Evolutionary conservation across 768 basidiomycete genomes (phyloP), one percentile per base, ranked within the genome.

Genomic region (Phanerochaete carnosa): DNA sequence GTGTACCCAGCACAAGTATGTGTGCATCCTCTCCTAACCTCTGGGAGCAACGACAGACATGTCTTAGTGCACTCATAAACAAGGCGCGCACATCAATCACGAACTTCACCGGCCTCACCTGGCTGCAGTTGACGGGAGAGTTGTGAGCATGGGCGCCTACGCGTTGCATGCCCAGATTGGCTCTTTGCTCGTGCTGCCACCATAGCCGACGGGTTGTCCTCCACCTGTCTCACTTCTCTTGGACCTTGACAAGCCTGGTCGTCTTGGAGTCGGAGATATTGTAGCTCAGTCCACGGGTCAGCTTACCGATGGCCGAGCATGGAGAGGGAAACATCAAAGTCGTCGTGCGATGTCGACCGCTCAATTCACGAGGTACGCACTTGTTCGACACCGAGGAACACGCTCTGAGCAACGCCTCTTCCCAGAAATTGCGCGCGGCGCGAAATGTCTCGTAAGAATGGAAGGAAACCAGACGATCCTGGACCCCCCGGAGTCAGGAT

Each of bases 391-490:
- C 23, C 54, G 6, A n/a, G 23, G 23, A 28, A 37, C 39, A 35
- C 23, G 15, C 33, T 28, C 54, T 26, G 22, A 55, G 22, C 4
- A 57, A 26, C 25, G 19, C 45, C 19, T 52, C 35, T 16, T 60
- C 63, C 45, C 73, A 97, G 96, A 99, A 73, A 83, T 96, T 58
- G 90, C 89, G 61, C 85, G 95, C 55, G 96, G 97, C 51, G 96
- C 97, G 58, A 97, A 93, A 75, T 83, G 84, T 45, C 90, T 99
- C 73, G 91, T 99, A 66, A 88, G 92, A 37, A 99, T 99, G 95
- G 80, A 88, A 66, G 95, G 94, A 39, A 94, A 93, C 77, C 89
- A 93, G 74, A 98, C 95, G 1, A 84, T 94, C 71, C 77, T 98
- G 61, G 91, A 95, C 74, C 94, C 95, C 19, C 95, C 95, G 30